A percentile compares a stretch with the other conserved stretches of the same genome.
Conservation (phyloP, 2,329 filamentous ascomycete genomes). For the Seiridium unicorne region DNA sequence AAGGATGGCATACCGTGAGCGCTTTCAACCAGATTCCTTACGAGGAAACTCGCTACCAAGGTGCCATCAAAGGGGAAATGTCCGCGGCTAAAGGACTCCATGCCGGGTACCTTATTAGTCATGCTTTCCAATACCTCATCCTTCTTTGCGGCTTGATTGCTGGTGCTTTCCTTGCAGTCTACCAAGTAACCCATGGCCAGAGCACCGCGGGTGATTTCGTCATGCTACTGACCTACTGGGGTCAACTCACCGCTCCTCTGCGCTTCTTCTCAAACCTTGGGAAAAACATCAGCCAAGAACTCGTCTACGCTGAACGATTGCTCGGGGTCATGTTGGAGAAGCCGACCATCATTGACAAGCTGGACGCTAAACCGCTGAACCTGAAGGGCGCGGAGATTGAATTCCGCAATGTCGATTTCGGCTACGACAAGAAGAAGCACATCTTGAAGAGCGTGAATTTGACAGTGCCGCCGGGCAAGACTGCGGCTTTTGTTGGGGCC, state of each 20-base stretch:
- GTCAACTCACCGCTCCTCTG: slow-evolving; percentile 67
- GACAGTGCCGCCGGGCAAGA: slow-evolving; percentile 48
- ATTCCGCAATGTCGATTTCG: slow-evolving; percentile 55
- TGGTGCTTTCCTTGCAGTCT: slow-evolving; percentile 58
- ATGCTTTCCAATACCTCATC: slow-evolving; percentile 59
- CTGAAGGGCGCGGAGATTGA: slow-evolving; percentile 52
- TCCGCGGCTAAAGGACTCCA: slow-evolving; percentile 35
- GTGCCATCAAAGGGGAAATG: slow-evolving; percentile 43
- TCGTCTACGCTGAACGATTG: slow-evolving; percentile 57
- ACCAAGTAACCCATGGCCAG: slow-evolving; percentile 62
- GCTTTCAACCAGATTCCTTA: slow-evolving; percentile 59
- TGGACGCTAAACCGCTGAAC: slow-evolving; percentile 46
- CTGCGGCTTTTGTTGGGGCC: slow-evolving; percentile 58
- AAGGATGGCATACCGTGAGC: slow-evolving; percentile 58
- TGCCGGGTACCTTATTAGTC: slow-evolving; percentile 47
- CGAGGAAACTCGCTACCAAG: slow-evolving; percentile 52
- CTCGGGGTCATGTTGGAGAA: slow-evolving; percentile 58
- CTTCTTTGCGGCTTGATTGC: slow-evolving; percentile 70
- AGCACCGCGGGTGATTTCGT: slow-evolving; percentile 68
- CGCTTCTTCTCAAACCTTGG: slow-evolving; percentile 65
- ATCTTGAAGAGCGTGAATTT: slow-evolving; percentile 56
- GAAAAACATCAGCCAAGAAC: slow-evolving; percentile 53
- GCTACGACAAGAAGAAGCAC: slow-evolving; percentile 58
- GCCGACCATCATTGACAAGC: slow-evolving; percentile 52
- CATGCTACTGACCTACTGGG: slow-evolving; percentile 72